Conservation (phyloP, 768 basidiomycete genomes). For the Lactarius psammicola region DNA sequence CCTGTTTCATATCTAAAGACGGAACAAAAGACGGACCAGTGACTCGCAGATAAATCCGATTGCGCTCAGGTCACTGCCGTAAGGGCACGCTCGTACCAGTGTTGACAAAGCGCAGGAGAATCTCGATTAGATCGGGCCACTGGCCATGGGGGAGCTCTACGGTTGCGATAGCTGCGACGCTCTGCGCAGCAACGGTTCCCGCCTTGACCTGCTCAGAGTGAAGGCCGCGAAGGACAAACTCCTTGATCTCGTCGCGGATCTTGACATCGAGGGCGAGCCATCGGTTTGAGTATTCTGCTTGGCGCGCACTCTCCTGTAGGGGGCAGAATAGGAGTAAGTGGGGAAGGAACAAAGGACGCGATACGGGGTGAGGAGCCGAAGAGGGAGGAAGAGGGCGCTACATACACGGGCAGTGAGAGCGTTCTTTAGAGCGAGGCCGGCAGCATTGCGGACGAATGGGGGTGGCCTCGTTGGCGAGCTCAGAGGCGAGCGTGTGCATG, state of each 20-base stretch:
- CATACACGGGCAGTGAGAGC: constrained; percentile 85
- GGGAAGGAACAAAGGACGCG: too few species aligned
- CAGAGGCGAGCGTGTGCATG: constrained; percentile 84
- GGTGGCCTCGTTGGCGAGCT: constrained; percentile 74
- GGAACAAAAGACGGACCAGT: constrained; percentile 64
- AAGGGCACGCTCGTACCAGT: constrained; percentile 67
- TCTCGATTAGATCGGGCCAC: constrained; percentile 89
- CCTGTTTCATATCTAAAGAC: neutral
- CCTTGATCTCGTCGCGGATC: constrained; percentile 80
- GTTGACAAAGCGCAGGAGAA: constrained; percentile 84
- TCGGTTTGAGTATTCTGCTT: constrained; percentile 69
- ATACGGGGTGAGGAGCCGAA: constrained; percentile 24
- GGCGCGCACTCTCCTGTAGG: constrained; percentile 68
- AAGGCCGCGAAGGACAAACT: constrained; percentile 79
- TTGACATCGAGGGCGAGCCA: constrained; percentile 77
- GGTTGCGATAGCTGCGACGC: constrained; percentile 90
- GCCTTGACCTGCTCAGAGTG: constrained; percentile 69
- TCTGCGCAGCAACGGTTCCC: constrained; percentile 87
- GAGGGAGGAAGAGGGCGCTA: constrained; percentile 19
- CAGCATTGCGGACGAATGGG: constrained; percentile 86
- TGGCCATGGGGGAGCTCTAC: constrained; percentile 86
- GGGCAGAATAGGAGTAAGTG: constrained; percentile 21
- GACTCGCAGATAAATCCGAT: constrained; percentile 98
- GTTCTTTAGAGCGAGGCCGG: constrained; percentile 96
- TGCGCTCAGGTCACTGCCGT: constrained; percentile 85